Conservation (phyloP, 257 asterid genomes). For the Przewalskia tangutica region DNA sequence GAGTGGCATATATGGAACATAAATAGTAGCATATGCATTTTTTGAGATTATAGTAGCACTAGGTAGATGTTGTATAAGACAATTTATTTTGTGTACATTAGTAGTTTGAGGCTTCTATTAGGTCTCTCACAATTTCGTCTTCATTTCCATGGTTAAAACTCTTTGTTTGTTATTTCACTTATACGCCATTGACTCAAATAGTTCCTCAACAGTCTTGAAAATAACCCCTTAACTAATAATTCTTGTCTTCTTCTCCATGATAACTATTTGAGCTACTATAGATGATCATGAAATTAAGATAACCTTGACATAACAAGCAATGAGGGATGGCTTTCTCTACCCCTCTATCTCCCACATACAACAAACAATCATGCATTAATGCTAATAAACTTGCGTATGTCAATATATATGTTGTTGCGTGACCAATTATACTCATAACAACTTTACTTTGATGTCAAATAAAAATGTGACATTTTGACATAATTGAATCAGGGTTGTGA, state of each 20-base stretch:
- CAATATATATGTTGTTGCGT: neutral
- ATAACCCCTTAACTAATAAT: neutral
- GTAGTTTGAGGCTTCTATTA: no score
- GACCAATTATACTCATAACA: neutral
- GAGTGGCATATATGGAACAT: conserved; percentile 17
- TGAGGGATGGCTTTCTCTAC: no score
- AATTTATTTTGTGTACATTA: conserved; percentile 43
- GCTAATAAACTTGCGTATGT: no score
- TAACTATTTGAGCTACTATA: neutral
- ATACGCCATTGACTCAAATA: neutral
- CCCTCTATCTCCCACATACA: no score
- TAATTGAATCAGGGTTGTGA: conserved; percentile 63
- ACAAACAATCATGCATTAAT: no score
- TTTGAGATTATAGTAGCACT: neutral
- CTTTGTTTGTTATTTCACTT: neutral
- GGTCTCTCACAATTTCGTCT: neutral
- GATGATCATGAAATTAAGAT: neutral
- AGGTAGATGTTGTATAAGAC: neutral
- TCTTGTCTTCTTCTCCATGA: neutral
- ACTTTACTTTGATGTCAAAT: neutral
- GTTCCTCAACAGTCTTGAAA: neutral
- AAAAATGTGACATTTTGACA: neutral
- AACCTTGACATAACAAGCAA: neutral
- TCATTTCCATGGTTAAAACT: neutral
- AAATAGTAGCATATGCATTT: conserved; percentile 10